These are phyloP conservation scores for Gaeumannomyces tritici DNA, from an alignment of 2,329 filamentous ascomycete species.

Conservation along the genomic window DNA sequence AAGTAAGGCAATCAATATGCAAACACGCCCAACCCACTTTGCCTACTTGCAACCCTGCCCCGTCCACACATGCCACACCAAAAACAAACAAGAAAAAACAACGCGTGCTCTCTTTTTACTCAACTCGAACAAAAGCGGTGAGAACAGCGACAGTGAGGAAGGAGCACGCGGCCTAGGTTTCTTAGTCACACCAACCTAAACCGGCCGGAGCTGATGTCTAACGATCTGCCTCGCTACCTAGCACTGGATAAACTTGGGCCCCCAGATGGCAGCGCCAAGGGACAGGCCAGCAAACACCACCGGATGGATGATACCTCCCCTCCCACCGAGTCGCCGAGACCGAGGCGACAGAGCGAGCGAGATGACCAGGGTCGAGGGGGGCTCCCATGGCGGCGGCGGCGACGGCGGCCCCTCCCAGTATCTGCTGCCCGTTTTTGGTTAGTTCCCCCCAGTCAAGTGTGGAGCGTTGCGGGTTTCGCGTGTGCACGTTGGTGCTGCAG, in stretches of 20 bases:
- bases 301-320: too few species aligned
- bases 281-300: too few species aligned
- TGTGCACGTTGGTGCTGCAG: neutral
- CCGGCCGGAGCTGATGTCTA: neutral
- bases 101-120: neutral
- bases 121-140: neutral
- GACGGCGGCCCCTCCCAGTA: neutral
- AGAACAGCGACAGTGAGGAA: neutral
- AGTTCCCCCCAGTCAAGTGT: neutral
- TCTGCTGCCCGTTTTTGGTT: neutral
- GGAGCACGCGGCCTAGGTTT: neutral
- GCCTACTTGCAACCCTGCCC: neutral
- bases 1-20: neutral
- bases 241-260: neutral
- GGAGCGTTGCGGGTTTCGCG: neutral
- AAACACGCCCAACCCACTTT: neutral
- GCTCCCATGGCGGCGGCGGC: too few species aligned
- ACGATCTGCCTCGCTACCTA: neutral
- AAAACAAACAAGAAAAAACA: neutral
- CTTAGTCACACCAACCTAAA: neutral
- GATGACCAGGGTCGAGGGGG: neutral
- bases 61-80: too few species aligned
- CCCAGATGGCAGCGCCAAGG: neutral
- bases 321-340: neutral
- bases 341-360: neutral